Percentiles rank a stretch among this genome's conserved stretches.
Conservation (phyloP, 768 basidiomycete species). For the Tephrocybe sp. region DNA sequence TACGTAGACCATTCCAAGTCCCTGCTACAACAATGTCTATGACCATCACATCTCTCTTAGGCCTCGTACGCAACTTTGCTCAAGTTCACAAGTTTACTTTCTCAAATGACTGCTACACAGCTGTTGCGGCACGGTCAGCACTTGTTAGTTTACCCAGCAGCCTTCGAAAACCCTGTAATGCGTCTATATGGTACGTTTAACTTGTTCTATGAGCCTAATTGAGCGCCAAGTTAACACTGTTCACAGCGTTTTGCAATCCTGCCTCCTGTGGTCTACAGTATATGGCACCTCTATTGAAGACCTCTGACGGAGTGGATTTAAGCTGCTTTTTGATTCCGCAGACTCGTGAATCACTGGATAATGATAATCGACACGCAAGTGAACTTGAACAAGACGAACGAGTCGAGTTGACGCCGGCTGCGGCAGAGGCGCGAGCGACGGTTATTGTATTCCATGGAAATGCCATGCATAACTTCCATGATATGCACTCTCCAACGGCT, state of each 20-base stretch:
- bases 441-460: constrained; percentile 89
- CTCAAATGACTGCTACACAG: constrained; percentile 2
- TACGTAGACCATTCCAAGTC: neutral
- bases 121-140: constrained; percentile 14
- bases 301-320: constrained; percentile 15
- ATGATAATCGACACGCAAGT: neutral
- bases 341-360: constrained; percentile 4
- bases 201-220: neutral
- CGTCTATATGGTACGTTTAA: neutral
- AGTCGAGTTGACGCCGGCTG: constrained; percentile 15
- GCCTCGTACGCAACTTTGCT: neutral
- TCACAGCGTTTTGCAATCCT: constrained; percentile 3
- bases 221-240: neutral
- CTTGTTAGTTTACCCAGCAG: constrained; percentile 17
- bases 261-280: constrained; percentile 9
- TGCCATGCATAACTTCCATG: constrained; percentile 70
- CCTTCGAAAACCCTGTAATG: neutral
- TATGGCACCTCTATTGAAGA: constrained; percentile 12
- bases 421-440: constrained; percentile 51
- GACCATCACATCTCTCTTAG: neutral
- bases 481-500: constrained; percentile 61
- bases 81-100: neutral
- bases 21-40: neutral
- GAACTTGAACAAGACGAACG: constrained; percentile 2
- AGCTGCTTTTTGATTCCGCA: constrained; percentile 16